Evolutionary conservation across 2,329 filamentous ascomycete genomes (phyloP).

Genomic region (Sphaerostilbella broomeana): DNA sequence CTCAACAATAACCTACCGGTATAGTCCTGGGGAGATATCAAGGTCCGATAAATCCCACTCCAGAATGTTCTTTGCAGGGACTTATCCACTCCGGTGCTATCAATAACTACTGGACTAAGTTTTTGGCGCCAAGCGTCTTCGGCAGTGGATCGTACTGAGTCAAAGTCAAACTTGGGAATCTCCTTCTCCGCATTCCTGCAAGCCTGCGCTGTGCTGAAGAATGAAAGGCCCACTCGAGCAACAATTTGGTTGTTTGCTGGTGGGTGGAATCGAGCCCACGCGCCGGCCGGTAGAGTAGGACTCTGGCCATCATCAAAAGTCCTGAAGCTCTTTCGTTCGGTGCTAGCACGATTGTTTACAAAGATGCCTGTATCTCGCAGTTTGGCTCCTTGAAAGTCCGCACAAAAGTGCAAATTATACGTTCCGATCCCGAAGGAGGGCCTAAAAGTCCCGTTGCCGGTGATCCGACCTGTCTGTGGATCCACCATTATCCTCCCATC

Average conservation of each 20-base stretch:
- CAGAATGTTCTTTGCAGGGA: constrained; percentile 60
- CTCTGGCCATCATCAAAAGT: constrained; percentile 22
- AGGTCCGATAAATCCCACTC: constrained; percentile 61
- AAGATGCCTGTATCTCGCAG: constrained; percentile 54
- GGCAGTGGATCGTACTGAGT: constrained; percentile 45
- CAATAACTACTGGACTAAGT: constrained; percentile 50
- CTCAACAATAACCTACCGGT: constrained; percentile 32
- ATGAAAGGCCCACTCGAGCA: constrained; percentile 65
- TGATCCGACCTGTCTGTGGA: constrained; percentile 46
- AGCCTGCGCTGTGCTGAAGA: constrained; percentile 60
- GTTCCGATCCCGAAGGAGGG: constrained; percentile 56
- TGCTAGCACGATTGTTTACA: constrained; percentile 45
- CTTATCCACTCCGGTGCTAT: constrained; percentile 47
- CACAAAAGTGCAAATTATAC: constrained; percentile 54
- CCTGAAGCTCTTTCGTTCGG: constrained; percentile 33
- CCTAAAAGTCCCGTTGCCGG: constrained; percentile 49
- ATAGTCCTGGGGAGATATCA: constrained; percentile 69
- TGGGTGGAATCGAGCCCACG: constrained; percentile 55
- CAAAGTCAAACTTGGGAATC: constrained; percentile 61
- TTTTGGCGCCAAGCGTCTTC: constrained; percentile 58
- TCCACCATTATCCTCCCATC: constrained; percentile 25
- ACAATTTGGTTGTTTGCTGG: constrained; percentile 41
- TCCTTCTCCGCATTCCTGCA: constrained; percentile 65
- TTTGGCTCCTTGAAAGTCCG: constrained; percentile 47
- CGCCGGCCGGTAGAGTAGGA: constrained; percentile 38